Conservation (phyloP, 345 rosid species). For the Bruguiera parviflora region DNA sequence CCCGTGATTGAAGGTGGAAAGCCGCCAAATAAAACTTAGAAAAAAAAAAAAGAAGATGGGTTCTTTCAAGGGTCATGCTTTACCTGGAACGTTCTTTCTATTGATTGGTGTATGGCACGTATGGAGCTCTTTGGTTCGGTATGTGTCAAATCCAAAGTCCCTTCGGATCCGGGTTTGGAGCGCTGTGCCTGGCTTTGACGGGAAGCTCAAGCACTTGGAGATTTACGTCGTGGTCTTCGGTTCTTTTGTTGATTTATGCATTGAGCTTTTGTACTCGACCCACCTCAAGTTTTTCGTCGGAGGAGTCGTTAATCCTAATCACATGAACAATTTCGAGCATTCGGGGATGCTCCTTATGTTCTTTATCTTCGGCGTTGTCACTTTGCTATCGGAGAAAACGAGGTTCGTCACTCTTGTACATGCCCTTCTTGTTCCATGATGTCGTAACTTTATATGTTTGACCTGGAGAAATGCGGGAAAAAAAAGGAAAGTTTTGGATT, state of each 20-base stretch:
- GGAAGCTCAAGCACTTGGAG: conserved; percentile 73
- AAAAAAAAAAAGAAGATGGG: conserved; percentile 53
- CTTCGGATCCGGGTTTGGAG: conserved; percentile 82
- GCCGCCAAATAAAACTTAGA: background rate
- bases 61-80: conserved; percentile 86
- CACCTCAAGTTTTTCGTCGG: conserved; percentile 78
- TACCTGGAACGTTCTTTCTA: conserved; percentile 82
- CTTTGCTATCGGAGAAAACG: conserved; percentile 69
- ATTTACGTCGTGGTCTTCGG: conserved; percentile 74
- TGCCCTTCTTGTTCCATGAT: conserved; percentile 3
- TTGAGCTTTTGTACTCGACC: conserved; percentile 87
- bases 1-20: background rate
- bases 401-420: conserved; percentile 42
- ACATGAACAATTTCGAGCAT: conserved; percentile 95
- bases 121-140: conserved; percentile 67
- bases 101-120: conserved; percentile 81
- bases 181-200: conserved; percentile 76
- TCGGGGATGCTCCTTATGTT: conserved; percentile 98
- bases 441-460: background rate
- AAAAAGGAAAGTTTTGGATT: too few species aligned
- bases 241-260: conserved; percentile 70
- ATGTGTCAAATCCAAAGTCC: conserved; percentile 54
- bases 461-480: background rate
- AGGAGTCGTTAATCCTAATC: conserved; percentile 76
- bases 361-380: conserved; percentile 64